Base-by-base conservation (phyloP, 768 basidiomycete species). In the Naganishia vishniacii region DNA sequence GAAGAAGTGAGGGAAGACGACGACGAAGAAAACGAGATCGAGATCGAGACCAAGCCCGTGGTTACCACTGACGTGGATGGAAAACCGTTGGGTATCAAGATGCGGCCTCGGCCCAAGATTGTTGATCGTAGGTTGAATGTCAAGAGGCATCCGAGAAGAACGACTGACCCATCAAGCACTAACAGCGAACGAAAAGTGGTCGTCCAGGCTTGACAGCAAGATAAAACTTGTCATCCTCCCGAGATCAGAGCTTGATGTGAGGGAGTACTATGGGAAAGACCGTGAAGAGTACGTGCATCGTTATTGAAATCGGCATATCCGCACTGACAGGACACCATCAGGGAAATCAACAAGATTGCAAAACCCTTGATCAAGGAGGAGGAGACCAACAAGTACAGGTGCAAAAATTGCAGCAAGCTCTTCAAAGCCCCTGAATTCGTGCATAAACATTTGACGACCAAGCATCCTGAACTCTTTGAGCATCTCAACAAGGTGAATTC, bases 371-470 rank as follows among this genome's bases (percentile, higher is more conserved):
- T 98, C 76, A 93, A 93, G 79, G 88, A 91, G 75, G 94, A 98
- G 78, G 94, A 97, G 69, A 91, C 94, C 78, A 89, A 87, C 72
- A 98, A 95, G 75, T 98, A 89, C 80, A 83, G 95, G 68, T 99
- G 95, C 81, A 94, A 90, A 81, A 73, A 77, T 42, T 99, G 95
- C 78, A 87, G 86, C 78, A 99, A 99, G 80, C 82, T 98, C 23
- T 99, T 99, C 86, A 93, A 93, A 77, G 95, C 92, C 4, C 88
- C 89, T 34, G 85, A 92, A 26, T 99, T 97, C 78, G 89, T 98
- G 49, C 91, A 94, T 80, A 98, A 98, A 81, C 95, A 99, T 75
- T 86, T 99, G 66, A 84, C 86, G 13, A 91, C 93, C 76, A 98
- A 98, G 76, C 95, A 99, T 75, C 81, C 87, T 12, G 89, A 95